phyloP scores from a whole-genome alignment of 1,284 basidiomycete species.

The Cryptococcus jaspeensis region DNA sequence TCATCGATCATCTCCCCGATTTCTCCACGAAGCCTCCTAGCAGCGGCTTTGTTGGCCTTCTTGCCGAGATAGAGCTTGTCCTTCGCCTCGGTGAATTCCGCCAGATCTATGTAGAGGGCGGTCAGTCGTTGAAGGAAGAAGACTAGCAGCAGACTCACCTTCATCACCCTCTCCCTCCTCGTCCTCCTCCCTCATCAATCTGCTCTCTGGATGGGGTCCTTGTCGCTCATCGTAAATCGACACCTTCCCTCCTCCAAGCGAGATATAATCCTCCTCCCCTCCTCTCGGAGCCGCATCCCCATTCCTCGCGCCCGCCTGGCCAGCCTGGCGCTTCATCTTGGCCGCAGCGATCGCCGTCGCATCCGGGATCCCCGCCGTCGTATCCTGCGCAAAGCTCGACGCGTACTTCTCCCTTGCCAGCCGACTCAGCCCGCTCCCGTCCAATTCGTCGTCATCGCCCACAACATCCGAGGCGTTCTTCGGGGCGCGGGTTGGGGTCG shows the following conservation, averaged over 20 bases:
- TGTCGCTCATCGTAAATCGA: slow-evolving; percentile 38
- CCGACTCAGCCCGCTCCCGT: slow-evolving; percentile 22
- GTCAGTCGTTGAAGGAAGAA: neutral
- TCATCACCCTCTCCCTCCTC: slow-evolving; percentile 90
- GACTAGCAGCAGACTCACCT: slow-evolving; percentile 57
- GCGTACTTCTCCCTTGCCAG: slow-evolving; percentile 47
- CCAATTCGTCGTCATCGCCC: slow-evolving; percentile 56
- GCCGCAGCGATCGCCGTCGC: slow-evolving; percentile 73
- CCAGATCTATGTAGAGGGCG: slow-evolving; percentile 61
- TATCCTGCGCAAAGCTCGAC: slow-evolving; percentile 45
- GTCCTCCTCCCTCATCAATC: slow-evolving; percentile 86
- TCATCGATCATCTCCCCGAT: slow-evolving; percentile 87
- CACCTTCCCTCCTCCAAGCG: slow-evolving; percentile 61
- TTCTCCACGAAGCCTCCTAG: slow-evolving; percentile 65
- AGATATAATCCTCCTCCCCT: slow-evolving; percentile 75
- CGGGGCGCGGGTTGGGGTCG: slow-evolving; percentile 64
- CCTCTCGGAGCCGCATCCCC: slow-evolving; percentile 51
- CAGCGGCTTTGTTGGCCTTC: slow-evolving; percentile 74
- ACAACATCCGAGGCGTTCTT: slow-evolving; percentile 43
- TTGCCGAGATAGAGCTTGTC: slow-evolving; percentile 83
- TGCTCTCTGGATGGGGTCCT: slow-evolving; percentile 85
- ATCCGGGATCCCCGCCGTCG: slow-evolving; percentile 65
- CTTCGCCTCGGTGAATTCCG: slow-evolving; percentile 84
- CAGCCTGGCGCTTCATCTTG: slow-evolving; percentile 71
- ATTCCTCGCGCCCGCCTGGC: slow-evolving; percentile 54